Percentiles rank a stretch among this genome's conserved stretches.
Conservation (phyloP, 2,329 filamentous ascomycete species). For the Pseudonectria foliicola region DNA sequence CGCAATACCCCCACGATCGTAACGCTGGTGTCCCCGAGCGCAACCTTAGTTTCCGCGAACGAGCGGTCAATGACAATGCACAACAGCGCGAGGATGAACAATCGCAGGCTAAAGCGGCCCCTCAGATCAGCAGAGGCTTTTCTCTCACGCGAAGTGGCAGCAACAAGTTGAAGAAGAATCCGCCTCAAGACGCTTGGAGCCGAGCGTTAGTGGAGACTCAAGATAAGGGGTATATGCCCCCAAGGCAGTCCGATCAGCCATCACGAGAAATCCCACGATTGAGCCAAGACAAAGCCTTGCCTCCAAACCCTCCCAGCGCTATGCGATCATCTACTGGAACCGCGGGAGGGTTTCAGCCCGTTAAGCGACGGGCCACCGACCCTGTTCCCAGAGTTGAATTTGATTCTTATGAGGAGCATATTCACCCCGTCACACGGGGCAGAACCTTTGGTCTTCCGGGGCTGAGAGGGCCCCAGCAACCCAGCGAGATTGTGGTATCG, state of each 20-base stretch:
- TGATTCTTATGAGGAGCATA: slow-evolving; percentile 21
- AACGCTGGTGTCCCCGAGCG: slow-evolving; percentile 39
- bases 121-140: slow-evolving; percentile 27
- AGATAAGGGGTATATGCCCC: neutral
- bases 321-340: slow-evolving; percentile 12
- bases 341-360: slow-evolving; percentile 10
- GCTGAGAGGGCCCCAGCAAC: slow-evolving; percentile 4
- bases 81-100: slow-evolving; percentile 25
- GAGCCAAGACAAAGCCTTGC: slow-evolving; percentile 26
- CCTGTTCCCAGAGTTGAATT: slow-evolving; percentile 21
- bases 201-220: slow-evolving; percentile 4
- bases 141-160: slow-evolving; percentile 43
- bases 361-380: slow-evolving; percentile 25
- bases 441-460: slow-evolving; percentile 9
- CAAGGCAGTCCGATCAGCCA: neutral
- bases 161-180: slow-evolving; percentile 53
- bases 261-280: slow-evolving; percentile 9
- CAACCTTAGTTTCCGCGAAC: slow-evolving; percentile 55
- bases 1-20: slow-evolving; percentile 13
- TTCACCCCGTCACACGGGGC: slow-evolving; percentile 15
- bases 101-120: slow-evolving; percentile 14
- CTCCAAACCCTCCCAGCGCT: slow-evolving; percentile 18
- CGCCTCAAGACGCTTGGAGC: slow-evolving; percentile 42
- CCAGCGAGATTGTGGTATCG: slow-evolving; percentile 11
- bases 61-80: slow-evolving; percentile 40